Conservation (phyloP, 768 basidiomycete genomes). For the Tephrocybe sp. region DNA sequence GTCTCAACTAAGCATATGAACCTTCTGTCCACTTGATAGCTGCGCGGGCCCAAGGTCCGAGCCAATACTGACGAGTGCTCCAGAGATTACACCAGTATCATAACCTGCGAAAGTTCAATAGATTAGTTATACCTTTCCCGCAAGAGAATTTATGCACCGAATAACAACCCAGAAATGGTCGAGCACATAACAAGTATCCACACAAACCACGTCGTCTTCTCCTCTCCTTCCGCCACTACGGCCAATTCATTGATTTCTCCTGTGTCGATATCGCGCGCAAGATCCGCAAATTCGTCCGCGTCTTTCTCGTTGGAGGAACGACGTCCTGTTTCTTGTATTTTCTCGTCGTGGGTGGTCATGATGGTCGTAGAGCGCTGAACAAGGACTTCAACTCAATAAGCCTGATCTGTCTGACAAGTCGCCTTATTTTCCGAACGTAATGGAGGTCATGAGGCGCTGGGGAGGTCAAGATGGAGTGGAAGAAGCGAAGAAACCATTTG, state of each 20-base stretch:
- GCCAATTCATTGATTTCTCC: constrained; percentile 62
- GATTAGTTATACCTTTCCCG: not conserved
- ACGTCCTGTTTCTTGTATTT: not conserved
- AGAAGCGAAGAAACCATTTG: constrained; percentile 8
- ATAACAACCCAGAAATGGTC: constrained; percentile 75
- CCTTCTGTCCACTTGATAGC: constrained; percentile 67
- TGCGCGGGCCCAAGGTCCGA: constrained; percentile 58
- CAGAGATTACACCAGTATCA: constrained; percentile 80
- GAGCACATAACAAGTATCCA: constrained; percentile 76
- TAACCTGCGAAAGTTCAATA: constrained; percentile 47
- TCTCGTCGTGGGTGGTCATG: constrained; percentile 18
- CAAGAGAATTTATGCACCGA: constrained; percentile 46
- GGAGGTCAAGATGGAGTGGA: constrained; percentile 8
- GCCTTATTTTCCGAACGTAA: not conserved
- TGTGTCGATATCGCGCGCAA: constrained; percentile 28
- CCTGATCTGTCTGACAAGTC: constrained; percentile 5
- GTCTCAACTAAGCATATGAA: constrained; percentile 16
- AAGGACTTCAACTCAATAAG: not conserved
- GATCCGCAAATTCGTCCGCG: constrained; percentile 14
- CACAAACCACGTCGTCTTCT: constrained; percentile 69
- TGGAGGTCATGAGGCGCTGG: constrained; percentile 13
- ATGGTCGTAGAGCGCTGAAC: not conserved
- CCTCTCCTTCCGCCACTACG: constrained; percentile 65
- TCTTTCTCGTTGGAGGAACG: constrained; percentile 6
- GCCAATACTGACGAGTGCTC: constrained; percentile 75